Conservation (phyloP, 768 basidiomycete species). For the Multifurca ochricompacta region DNA sequence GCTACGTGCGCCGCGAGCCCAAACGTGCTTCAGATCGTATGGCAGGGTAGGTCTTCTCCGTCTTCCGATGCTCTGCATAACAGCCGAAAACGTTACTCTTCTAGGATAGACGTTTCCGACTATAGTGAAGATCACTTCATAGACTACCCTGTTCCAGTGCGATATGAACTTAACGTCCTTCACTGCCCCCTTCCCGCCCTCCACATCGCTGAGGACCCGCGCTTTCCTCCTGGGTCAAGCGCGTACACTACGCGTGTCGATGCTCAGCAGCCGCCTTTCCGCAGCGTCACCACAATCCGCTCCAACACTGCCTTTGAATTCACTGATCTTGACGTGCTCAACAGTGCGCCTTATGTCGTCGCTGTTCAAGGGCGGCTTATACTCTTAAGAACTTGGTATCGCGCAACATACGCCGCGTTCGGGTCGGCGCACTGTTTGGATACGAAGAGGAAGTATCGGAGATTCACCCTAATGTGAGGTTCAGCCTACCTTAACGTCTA, state of each 20-base stretch:
- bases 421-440: slow-evolving; percentile 14
- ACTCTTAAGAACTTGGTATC: slow-evolving; percentile 16
- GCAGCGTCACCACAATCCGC: slow-evolving; percentile 3
- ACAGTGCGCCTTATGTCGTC: slow-evolving; percentile 7
- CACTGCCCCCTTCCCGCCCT: slow-evolving; percentile 17
- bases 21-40: slow-evolving; percentile 6
- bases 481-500: background rate
- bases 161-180: slow-evolving; percentile 15
- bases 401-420: slow-evolving; percentile 2
- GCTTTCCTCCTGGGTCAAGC: slow-evolving; percentile 15
- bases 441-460: slow-evolving; percentile 15
- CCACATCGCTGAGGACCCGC: slow-evolving; percentile 16
- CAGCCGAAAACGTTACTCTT: background rate
- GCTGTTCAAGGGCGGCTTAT: slow-evolving; percentile 9
- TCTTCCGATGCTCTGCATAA: background rate
- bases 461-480: slow-evolving; percentile 13
- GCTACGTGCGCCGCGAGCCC: slow-evolving; percentile 16
- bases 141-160: slow-evolving; percentile 18
- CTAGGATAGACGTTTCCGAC: slow-evolving; percentile 16
- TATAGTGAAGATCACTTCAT: slow-evolving; percentile 15
- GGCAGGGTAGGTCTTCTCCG: slow-evolving; percentile 4
- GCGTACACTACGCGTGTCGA: slow-evolving; percentile 13
- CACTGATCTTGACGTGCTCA: slow-evolving; percentile 14
- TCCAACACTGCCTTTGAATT: slow-evolving; percentile 16
- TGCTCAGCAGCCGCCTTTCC: slow-evolving; percentile 5